Percentiles rank a stretch among this genome's conserved stretches.
Evolutionary conservation across 305 asterid genomes (phyloP).

Genomic region (Solanum hybrid): DNA sequence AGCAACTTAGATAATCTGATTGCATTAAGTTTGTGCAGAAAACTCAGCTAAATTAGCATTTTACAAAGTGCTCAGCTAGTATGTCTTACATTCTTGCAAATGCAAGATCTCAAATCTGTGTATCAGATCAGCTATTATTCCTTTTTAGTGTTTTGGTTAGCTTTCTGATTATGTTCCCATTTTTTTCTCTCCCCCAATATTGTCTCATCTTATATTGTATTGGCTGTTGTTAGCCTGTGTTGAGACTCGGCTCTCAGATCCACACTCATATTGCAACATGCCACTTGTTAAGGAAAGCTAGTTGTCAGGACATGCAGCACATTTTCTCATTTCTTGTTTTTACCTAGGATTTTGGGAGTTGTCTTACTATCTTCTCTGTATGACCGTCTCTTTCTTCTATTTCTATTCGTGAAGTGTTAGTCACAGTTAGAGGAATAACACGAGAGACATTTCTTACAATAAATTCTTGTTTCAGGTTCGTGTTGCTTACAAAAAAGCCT

Average conservation of each 20-base stretch:
- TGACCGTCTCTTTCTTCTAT: not conserved
- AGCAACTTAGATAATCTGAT: not conserved
- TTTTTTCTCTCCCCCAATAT: not conserved
- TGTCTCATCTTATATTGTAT: not conserved
- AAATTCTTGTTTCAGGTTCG: slow-evolving; percentile 51
- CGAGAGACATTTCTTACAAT: slow-evolving; percentile 2
- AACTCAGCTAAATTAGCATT: not conserved
- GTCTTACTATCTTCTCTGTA: not conserved
- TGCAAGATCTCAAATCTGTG: not conserved
- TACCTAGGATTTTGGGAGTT: not conserved
- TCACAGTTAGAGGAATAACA: not conserved
- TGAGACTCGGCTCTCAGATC: not conserved
- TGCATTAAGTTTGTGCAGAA: not conserved
- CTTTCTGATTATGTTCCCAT: not conserved
- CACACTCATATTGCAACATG: not conserved
- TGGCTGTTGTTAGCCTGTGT: not conserved
- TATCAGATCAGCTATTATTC: not conserved
- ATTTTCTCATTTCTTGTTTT: not conserved
- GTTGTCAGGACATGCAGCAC: not conserved
- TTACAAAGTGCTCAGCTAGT: not conserved
- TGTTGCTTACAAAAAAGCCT: slow-evolving; percentile 67
- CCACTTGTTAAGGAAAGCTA: not conserved
- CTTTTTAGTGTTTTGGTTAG: not conserved
- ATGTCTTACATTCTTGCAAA: not conserved
- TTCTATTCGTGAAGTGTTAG: not conserved